Evolutionary conservation across 805 yeast genomes (phyloP), one percentile per base, ranked within the genome.

Genomic region (Helenozyma rhizophorensis): DNA sequence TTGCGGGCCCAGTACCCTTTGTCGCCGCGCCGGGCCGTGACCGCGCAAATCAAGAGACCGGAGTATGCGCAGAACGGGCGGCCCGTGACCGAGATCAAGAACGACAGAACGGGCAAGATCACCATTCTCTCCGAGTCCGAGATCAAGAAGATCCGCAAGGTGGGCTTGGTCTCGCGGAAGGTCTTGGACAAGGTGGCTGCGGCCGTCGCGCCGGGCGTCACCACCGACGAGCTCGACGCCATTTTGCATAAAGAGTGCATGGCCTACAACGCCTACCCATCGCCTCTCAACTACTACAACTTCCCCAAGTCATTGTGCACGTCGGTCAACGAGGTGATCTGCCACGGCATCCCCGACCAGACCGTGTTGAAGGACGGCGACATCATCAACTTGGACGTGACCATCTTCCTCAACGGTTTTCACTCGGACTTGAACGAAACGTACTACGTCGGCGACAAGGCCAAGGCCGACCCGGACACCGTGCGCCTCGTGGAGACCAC

Each of bases 381-480:
- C 56, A 90, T 93, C 47, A 74, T 93, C 40, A 93, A 93, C 55
- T 66, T 93, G 43, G 98, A 93, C 57, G 85, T 93, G 30, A 74
- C 96, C 3, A 59, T 93, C 33, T 93, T 74, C 64, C 76, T 83
- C 60, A 75, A 83, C 45, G 98, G 98, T 1, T 78, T 78, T 64
- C 97, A 93, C 63, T 82, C 96, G 7, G 98, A 93, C 60, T 68
- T 93, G 56, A 93, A 93, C 60, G 97, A 93, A 62, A 93, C 98
- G 0, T 93, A 89, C 60, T 93, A 93, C 53, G 95, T 93, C 18
- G 98, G 97, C 9, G 90, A 82, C 36, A 87, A 84, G 53, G 86
- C 93, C 23, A 78, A 72, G 47, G 62, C 77, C n/a, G 74, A 90
- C 55, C 78, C 81, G 28, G 95, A 86, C 30, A 70, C 76, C n/a